Percentiles rank a stretch among this genome's conserved stretches.
These are phyloP conservation scores for Pontederia paniculata DNA, from an alignment of 176 grass and related monocot species.

Conservation along the genomic window DNA sequence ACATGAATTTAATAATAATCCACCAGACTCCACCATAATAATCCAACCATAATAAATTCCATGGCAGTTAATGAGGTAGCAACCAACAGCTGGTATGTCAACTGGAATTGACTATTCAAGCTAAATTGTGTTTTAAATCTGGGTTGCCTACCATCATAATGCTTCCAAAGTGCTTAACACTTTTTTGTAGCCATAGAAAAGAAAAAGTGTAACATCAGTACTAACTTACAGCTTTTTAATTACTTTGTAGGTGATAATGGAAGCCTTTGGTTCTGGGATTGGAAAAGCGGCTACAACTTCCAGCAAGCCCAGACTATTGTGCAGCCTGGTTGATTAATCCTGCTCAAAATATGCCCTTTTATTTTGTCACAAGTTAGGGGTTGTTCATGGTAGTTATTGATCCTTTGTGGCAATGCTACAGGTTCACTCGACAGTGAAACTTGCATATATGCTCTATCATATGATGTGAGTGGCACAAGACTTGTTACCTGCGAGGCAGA, in stretches of 20 bases:
- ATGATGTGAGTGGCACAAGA: constrained; percentile 72
- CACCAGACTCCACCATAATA: constrained; percentile 89
- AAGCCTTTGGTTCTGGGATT: constrained; percentile 99
- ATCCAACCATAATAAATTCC: constrained; percentile 90
- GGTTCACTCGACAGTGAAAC: constrained; percentile 92
- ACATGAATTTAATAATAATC: no score
- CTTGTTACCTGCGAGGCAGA: constrained; percentile 85
- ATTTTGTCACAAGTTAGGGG: no score
- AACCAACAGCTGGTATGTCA: constrained; percentile 75
- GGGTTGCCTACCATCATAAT: neutral
- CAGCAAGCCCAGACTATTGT: constrained; percentile 91
- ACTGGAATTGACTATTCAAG: no score
- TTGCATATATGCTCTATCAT: constrained; percentile 83
- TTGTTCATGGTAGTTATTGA: neutral
- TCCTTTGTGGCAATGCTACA: constrained; percentile 21
- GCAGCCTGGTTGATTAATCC: constrained; percentile 54
- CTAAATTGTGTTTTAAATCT: neutral
- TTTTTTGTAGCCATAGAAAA: neutral
- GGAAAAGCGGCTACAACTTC: constrained; percentile 99
- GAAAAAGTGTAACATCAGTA: neutral
- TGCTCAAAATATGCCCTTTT: neutral
- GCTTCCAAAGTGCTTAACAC: neutral
- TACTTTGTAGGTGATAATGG: constrained; percentile 82
- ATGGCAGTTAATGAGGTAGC: constrained; percentile 98
- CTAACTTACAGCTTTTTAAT: neutral